Evolutionary conservation across 768 basidiomycete species (phyloP).

Genomic region (Collybia sp.): DNA sequence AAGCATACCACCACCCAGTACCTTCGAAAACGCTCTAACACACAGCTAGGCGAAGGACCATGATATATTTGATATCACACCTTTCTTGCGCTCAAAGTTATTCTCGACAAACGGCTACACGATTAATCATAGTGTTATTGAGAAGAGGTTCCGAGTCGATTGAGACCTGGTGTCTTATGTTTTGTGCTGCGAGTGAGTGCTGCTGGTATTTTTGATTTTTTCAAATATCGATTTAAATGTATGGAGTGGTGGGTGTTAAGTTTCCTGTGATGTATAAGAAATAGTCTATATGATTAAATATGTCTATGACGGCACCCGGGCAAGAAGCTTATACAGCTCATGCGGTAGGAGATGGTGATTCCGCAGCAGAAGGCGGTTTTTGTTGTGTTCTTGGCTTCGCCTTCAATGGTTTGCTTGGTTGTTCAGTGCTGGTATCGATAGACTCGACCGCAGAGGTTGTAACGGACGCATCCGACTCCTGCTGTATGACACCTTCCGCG

Average conservation of each 20-base stretch:
- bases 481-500: constrained; percentile 5
- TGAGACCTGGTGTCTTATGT: constrained; percentile 13
- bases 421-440: constrained; percentile 1
- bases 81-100: constrained; percentile 82
- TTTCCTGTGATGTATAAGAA: background rate
- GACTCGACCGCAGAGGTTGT: background rate
- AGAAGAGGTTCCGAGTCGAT: constrained; percentile 64
- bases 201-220: constrained; percentile 13
- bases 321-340: too few relatives aligned
- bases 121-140: constrained; percentile 58
- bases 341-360: constrained; percentile 2
- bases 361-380: constrained; percentile 1
- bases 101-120: constrained; percentile 90
- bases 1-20: constrained; percentile 18
- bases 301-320: background rate
- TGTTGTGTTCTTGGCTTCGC: constrained; percentile 1
- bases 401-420: background rate
- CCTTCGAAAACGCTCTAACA: constrained; percentile 3
- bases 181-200: background rate
- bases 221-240: background rate
- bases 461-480: background rate
- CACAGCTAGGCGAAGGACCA: constrained; percentile 82
- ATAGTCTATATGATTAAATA: background rate
- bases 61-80: constrained; percentile 86
- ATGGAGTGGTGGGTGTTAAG: background rate